Evolutionary conservation across 108 stramenopile species (phyloP).

Genomic region (Cyclotella distinguenda): DNA sequence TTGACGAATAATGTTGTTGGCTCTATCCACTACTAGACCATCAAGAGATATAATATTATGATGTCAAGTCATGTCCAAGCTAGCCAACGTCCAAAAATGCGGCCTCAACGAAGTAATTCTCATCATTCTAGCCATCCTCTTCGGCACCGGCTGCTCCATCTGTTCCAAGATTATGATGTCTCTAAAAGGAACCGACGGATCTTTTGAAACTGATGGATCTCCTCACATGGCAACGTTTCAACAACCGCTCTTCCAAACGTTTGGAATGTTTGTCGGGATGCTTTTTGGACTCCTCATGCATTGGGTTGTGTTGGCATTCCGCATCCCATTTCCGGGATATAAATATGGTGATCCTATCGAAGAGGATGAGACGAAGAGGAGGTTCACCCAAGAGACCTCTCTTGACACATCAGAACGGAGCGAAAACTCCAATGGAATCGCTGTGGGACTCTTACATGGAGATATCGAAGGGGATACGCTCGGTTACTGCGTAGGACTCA

Average conservation of each 20-base stretch:
- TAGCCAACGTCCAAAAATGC: slow-evolving; percentile 54
- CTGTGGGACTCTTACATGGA: neutral
- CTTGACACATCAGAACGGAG: neutral
- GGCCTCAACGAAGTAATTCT: slow-evolving; percentile 68
- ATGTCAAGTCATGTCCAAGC: slow-evolving; percentile 21
- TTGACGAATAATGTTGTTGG: too few relatives aligned
- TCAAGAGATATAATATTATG: too few relatives aligned
- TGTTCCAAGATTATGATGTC: slow-evolving; percentile 88
- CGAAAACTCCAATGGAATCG: neutral
- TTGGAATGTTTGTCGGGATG: slow-evolving; percentile 95
- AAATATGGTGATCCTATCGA: slow-evolving; percentile 18
- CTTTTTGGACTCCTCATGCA: slow-evolving; percentile 82
- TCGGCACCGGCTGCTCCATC: slow-evolving; percentile 86
- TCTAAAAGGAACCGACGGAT: slow-evolving; percentile 48
- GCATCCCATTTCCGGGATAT: slow-evolving; percentile 88
- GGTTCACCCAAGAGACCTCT: slow-evolving; percentile 1
- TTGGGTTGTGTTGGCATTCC: slow-evolving; percentile 57
- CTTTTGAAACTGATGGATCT: slow-evolving; percentile 53
- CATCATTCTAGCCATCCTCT: slow-evolving; percentile 79
- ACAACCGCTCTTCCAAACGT: slow-evolving; percentile 80
- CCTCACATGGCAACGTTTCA: slow-evolving; percentile 56
- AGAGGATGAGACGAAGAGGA: slow-evolving; percentile 1
- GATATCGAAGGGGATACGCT: too few relatives aligned
- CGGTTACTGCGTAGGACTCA: too few relatives aligned
- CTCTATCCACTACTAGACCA: too few relatives aligned